Evolutionary conservation across 2,329 filamentous ascomycete species (phyloP), one percentile per base, ranked within the genome.

Genomic region (Ophiocordyceps australis): DNA sequence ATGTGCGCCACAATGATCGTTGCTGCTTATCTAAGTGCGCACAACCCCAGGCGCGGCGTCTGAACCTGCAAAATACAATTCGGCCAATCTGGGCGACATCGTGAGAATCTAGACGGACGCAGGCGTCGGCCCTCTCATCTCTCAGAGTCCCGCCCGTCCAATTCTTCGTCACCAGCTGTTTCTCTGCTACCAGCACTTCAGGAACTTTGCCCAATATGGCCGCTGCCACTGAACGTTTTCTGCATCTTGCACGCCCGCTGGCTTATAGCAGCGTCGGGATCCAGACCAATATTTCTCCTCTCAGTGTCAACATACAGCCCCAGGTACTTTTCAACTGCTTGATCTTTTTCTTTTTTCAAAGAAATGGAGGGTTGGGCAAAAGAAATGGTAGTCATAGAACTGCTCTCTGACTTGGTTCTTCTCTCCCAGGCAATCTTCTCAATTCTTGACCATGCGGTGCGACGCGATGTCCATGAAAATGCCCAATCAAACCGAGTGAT

Each of bases 401-500:
- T n/a, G n/a, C n/a, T n/a, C n/a, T n/a, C n/a, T n/a, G n/a, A n/a
- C n/a, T n/a, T n/a, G 14, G 6, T 24, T 14, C 13, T 18, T 4
- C n/a, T 4, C 13, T 11, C 16, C 11, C 16, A 74, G 71, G 69
- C 71, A 31, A 59, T 76, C 35, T 62, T 92, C 62, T 63, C 74
- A 47, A 68, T 93, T 63, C 59, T 92, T 50, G 89, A 98, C 59
- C 89, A 98, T 62, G 85, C 86, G 39, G 71, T 86, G 39, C 81
- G 89, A 55, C 76, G 86, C 46, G 83, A 91, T 45, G 56, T 57
- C 38, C 59, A 57, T 40, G 63, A 71, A 38, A 40, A 38, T 36
- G 74, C 76, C 38, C 82, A 93, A 54, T 83, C 89, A 47, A 82
- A 89, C 44, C 80, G 89, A 47, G 89, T 98, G 36, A 98, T 98